Evolutionary conservation across 345 rosid genomes (phyloP).

Genomic region (Bruguiera parviflora): DNA sequence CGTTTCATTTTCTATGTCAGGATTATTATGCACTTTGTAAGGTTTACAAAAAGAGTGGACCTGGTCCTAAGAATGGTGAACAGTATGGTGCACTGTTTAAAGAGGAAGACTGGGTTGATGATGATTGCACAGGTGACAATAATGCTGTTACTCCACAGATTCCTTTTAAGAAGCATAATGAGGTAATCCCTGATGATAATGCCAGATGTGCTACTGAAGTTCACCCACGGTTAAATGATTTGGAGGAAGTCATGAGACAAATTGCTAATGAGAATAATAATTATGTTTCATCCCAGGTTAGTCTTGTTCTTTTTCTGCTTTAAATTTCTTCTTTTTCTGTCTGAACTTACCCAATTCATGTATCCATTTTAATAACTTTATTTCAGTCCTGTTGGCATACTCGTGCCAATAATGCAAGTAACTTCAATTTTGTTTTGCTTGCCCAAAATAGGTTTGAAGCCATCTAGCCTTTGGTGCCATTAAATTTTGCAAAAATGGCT

Average conservation of each 20-base stretch:
- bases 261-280: slow-evolving; percentile 29
- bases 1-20: slow-evolving; percentile 23
- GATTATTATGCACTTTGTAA: slow-evolving; percentile 78
- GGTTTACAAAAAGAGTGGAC: slow-evolving; percentile 81
- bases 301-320: slow-evolving; percentile 4
- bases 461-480: neutral
- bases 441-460: neutral
- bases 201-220: slow-evolving; percentile 15
- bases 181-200: slow-evolving; percentile 28
- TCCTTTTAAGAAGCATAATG: slow-evolving; percentile 29
- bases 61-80: slow-evolving; percentile 96
- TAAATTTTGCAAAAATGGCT: neutral
- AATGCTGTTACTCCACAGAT: slow-evolving; percentile 19
- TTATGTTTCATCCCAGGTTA: slow-evolving; percentile 32
- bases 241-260: slow-evolving; percentile 45
- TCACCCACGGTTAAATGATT: slow-evolving; percentile 32
- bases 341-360: too few species aligned
- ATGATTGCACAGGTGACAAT: slow-evolving; percentile 26
- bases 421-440: too few species aligned
- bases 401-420: too few species aligned
- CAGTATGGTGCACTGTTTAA: slow-evolving; percentile 90
- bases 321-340: neutral
- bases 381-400: too few species aligned
- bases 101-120: slow-evolving; percentile 85
- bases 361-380: too few species aligned